A percentile compares a stretch with the other conserved stretches of the same genome.
Conservation (phyloP, 2,329 filamentous ascomycete species). For the Pyricularia grisea region DNA sequence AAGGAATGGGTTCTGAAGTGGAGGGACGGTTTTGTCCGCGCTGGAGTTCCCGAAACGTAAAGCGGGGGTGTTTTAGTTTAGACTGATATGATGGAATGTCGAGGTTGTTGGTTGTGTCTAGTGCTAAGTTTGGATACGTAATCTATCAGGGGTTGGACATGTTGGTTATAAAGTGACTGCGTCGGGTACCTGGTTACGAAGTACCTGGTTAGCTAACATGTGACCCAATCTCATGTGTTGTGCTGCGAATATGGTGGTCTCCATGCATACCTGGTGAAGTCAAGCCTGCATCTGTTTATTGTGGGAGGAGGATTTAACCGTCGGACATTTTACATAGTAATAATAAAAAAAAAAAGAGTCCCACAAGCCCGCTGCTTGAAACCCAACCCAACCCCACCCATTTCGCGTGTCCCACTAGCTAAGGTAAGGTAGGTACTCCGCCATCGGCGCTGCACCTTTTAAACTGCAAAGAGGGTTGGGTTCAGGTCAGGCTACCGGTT, state of each 20-base stretch:
- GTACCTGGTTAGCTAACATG: neutral
- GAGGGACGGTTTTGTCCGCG: conserved; percentile 1
- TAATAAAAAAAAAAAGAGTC: neutral
- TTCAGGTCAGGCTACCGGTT: no score
- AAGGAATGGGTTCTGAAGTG: neutral
- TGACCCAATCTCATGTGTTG: neutral
- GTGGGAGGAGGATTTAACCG: neutral
- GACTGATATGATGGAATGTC: neutral
- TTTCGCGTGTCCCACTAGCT: neutral
- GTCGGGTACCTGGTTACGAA: neutral
- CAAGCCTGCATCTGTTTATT: neutral
- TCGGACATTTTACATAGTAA: neutral
- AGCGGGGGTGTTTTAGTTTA: neutral
- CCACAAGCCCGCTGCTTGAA: neutral
- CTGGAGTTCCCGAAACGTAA: neutral
- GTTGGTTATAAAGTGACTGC: neutral
- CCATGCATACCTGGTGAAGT: neutral
- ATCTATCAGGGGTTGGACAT: neutral
- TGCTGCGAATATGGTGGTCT: neutral
- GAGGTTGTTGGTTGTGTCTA: neutral
- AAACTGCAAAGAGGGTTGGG: no score
- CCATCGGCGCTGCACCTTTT: neutral
- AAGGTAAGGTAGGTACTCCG: neutral
- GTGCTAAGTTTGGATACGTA: neutral
- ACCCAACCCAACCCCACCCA: neutral